phyloP scores from a whole-genome alignment of 192 early-diverging fungal species.

The Mortierella alpina region DNA sequence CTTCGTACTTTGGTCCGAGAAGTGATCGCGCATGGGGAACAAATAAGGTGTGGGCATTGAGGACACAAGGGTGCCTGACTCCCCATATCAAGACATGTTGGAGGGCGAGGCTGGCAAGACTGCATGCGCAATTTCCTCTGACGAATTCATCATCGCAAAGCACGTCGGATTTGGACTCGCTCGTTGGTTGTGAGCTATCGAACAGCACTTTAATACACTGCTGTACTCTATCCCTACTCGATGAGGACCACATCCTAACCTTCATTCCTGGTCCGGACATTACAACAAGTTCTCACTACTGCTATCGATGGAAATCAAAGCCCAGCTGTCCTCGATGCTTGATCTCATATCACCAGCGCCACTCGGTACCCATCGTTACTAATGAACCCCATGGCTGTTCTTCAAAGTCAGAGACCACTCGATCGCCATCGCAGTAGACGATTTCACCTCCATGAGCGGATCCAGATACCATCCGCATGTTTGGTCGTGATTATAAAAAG shows the following conservation, averaged over 20 bases:
- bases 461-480: background rate
- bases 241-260: background rate
- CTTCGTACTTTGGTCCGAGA: too few species aligned
- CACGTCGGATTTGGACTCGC: background rate
- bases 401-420: conserved; percentile 13
- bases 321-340: background rate
- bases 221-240: background rate
- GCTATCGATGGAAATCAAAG: background rate
- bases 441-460: conserved; percentile 10
- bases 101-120: too few species aligned
- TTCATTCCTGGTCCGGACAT: conserved; percentile 2
- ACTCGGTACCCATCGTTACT: too few species aligned
- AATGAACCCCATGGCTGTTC: too few species aligned
- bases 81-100: too few species aligned
- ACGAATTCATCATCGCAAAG: conserved; percentile 31
- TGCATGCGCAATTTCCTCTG: conserved; percentile 19
- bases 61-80: background rate
- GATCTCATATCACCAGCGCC: background rate
- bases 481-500: background rate
- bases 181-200: background rate
- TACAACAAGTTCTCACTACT: background rate
- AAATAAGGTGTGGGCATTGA: background rate
- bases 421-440: background rate
- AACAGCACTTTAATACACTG: background rate
- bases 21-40: background rate